Percentiles rank a stretch among this genome's conserved stretches.
Conservation (phyloP, 805 yeast genomes). For the Huiozyma sinensis region DNA sequence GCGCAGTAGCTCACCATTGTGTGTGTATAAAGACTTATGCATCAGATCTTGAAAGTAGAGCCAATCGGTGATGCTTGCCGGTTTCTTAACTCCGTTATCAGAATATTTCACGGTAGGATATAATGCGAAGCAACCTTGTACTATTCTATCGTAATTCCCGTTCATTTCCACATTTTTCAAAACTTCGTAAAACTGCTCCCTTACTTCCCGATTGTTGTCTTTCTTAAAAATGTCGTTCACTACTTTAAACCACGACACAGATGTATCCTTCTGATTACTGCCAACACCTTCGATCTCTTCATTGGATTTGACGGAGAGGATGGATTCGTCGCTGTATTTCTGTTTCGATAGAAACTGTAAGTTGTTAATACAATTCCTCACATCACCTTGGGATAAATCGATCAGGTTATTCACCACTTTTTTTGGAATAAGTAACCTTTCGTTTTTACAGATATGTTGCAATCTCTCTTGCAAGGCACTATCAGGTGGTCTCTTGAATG, state of each 20-base stretch:
- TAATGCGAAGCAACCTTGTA: conserved; percentile 59
- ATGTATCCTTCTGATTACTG: conserved; percentile 43
- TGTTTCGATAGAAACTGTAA: conserved; percentile 49
- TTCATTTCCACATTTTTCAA: conserved; percentile 37
- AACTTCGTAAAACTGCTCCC: conserved; percentile 39
- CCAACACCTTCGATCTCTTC: conserved; percentile 2
- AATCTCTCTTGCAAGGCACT: conserved; percentile 37
- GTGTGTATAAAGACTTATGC: conserved; percentile 25
- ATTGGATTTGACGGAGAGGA: background rate
- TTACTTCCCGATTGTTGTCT: conserved; percentile 35
- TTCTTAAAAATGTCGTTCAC: conserved; percentile 53
- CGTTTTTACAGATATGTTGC: conserved; percentile 43
- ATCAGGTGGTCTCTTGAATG: conserved; percentile 50
- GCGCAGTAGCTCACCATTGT: conserved; percentile 37
- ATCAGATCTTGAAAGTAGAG: conserved; percentile 57
- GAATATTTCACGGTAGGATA: conserved; percentile 53
- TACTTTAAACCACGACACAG: conserved; percentile 54
- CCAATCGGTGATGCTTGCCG: conserved; percentile 65
- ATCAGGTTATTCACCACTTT: conserved; percentile 54
- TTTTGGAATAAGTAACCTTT: conserved; percentile 38
- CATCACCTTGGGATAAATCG: conserved; percentile 65
- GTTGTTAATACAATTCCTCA: conserved; percentile 75
- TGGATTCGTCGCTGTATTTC: conserved; percentile 5
- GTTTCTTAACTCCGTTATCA: conserved; percentile 52
- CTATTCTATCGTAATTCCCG: conserved; percentile 49